Percentiles rank a stretch among this genome's conserved stretches.
These are phyloP conservation scores for Selenicereus undatus DNA, from an alignment of 148 eudicot genomes.

Conservation along the genomic window DNA sequence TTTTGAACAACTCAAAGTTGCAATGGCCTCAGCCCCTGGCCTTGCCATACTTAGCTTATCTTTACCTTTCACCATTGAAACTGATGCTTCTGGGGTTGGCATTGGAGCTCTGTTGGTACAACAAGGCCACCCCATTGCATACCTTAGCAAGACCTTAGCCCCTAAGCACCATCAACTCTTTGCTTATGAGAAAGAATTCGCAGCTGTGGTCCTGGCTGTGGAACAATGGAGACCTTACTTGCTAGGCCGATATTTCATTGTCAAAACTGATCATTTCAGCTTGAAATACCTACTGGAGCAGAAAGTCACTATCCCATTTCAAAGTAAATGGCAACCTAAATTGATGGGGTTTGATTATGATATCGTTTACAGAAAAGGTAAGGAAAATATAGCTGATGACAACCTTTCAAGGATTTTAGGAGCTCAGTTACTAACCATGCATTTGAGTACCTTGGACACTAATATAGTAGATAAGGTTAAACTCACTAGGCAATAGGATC, in stretches of 20 bases:
- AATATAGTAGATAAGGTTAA: not conserved
- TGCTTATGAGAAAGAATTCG: not conserved
- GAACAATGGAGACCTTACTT: not conserved
- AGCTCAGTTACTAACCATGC: not conserved
- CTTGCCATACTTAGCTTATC: not conserved
- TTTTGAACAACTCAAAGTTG: not conserved
- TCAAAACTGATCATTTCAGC: not conserved
- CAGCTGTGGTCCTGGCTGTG: not conserved
- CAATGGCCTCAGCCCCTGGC: not conserved
- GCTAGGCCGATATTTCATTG: not conserved
- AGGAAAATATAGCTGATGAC: not conserved
- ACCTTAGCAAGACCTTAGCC: not conserved
- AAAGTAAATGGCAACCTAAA: not conserved
- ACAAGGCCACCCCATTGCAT: not conserved
- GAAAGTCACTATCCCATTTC: not conserved
- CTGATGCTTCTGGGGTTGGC: not conserved
- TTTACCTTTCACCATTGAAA: not conserved
- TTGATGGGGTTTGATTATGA: not conserved
- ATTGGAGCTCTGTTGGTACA: not conserved
- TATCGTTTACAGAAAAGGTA: not conserved
- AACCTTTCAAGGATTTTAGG: not conserved
- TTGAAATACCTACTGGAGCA: not conserved
- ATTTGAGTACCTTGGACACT: not conserved
- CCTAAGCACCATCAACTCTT: not conserved
- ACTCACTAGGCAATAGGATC: not conserved